Evolutionary conservation across 345 rosid genomes (phyloP).

Genomic region (Hibiscus trionum): DNA sequence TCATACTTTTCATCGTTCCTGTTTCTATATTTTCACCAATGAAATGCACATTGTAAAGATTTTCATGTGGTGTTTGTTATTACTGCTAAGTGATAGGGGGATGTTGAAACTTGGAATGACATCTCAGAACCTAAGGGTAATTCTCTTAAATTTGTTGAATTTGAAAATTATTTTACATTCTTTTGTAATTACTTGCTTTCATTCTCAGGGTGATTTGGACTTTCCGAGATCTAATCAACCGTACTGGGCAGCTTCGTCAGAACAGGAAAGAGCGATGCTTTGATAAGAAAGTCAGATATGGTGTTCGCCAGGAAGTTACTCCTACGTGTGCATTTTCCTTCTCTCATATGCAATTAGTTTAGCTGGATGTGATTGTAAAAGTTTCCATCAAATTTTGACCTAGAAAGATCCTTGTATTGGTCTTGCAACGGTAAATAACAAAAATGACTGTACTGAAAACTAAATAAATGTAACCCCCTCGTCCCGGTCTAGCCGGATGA

Average conservation of each 20-base stretch:
- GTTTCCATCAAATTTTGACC: conserved; percentile 1
- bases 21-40: neutral
- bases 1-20: neutral
- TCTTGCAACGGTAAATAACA: neutral
- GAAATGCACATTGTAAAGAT: neutral
- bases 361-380: neutral
- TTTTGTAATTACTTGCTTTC: neutral
- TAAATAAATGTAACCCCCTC: too few species aligned
- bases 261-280: conserved; percentile 90
- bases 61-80: conserved; percentile 22
- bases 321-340: conserved; percentile 42
- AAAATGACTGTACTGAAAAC: too few species aligned
- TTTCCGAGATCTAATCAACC: conserved; percentile 68
- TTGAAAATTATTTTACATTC: neutral
- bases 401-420: neutral
- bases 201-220: conserved; percentile 45
- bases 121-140: conserved; percentile 54
- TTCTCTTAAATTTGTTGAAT: neutral
- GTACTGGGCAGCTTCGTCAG: conserved; percentile 89
- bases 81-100: conserved; percentile 76
- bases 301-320: conserved; percentile 97
- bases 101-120: conserved; percentile 28
- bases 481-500: too few species aligned
- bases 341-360: neutral
- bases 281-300: conserved; percentile 89